Conservation (phyloP, 768 basidiomycete species). For the Amanita muscaria region DNA sequence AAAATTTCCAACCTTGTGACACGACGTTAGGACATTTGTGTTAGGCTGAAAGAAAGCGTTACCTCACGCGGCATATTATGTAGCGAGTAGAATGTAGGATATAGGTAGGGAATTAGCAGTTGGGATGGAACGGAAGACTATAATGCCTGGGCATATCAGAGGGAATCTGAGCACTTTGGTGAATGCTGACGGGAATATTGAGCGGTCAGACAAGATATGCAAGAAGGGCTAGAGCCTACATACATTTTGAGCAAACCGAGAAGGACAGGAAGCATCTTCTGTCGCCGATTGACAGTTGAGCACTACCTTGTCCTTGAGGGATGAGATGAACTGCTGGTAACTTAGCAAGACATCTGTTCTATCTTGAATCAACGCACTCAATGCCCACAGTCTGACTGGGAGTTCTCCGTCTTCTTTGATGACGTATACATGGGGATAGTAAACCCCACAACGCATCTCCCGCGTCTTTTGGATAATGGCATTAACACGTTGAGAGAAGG, state of each 20-base stretch:
- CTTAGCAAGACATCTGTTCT: slow-evolving; percentile 91
- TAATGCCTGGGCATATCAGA: slow-evolving; percentile 91
- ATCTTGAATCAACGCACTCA: slow-evolving; percentile 91
- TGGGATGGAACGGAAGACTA: slow-evolving; percentile 89
- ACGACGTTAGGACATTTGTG: no score
- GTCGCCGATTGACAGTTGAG: slow-evolving; percentile 85
- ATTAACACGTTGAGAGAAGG: slow-evolving; percentile 93
- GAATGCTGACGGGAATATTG: slow-evolving; percentile 66
- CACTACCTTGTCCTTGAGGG: slow-evolving; percentile 93
- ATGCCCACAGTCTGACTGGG: slow-evolving; percentile 88
- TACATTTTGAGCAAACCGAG: slow-evolving; percentile 93
- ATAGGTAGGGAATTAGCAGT: slow-evolving; percentile 85
- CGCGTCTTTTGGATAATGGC: slow-evolving; percentile 91
- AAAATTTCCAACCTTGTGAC: slow-evolving; percentile 91
- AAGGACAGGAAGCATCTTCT: slow-evolving; percentile 88
- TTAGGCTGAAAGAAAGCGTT: slow-evolving; percentile 17
- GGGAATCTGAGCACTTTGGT: slow-evolving; percentile 95
- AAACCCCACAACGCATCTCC: slow-evolving; percentile 87
- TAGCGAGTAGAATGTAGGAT: slow-evolving; percentile 91
- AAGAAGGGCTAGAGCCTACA: slow-evolving; percentile 13
- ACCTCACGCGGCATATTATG: slow-evolving; percentile 96
- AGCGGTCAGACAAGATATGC: background rate
- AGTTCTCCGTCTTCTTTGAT: slow-evolving; percentile 99
- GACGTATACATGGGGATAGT: slow-evolving; percentile 89
- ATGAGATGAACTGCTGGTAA: slow-evolving; percentile 89